Percentiles rank a stretch among this genome's conserved stretches.
Conservation (phyloP, 495 filamentous ascomycete genomes). For the Talaromyces trachyspermus region DNA sequence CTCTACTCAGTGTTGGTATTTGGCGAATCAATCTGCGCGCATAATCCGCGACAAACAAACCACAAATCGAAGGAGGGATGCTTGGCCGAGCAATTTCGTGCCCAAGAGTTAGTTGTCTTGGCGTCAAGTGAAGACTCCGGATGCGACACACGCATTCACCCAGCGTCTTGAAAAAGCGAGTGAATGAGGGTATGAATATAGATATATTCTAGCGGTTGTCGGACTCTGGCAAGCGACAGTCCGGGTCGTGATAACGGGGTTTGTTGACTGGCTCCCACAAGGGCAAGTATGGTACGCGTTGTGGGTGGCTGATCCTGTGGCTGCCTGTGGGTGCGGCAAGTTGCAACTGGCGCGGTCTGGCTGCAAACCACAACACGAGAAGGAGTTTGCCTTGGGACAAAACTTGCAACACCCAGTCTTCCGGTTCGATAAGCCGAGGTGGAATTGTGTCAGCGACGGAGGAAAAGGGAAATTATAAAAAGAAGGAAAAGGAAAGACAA, state of each 20-base stretch:
- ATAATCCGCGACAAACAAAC: neutral
- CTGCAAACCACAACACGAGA: no score
- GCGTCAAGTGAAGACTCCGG: neutral
- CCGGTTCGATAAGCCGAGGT: neutral
- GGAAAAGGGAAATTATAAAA: neutral
- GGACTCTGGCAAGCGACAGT: no score
- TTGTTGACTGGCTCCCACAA: no score
- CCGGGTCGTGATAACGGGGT: no score
- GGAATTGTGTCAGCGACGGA: neutral
- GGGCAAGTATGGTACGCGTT: conserved; percentile 6
- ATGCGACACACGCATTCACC: neutral
- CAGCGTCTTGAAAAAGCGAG: neutral
- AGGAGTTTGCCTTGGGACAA: no score
- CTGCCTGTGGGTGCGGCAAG: conserved; percentile 1
- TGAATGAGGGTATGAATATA: neutral
- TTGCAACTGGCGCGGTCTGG: neutral
- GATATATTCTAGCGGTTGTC: no score
- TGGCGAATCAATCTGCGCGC: neutral
- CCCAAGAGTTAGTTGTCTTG: conserved; percentile 1
- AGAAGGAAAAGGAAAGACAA: conserved; percentile 9
- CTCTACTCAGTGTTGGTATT: neutral
- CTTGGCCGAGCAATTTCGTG: conserved; percentile 6
- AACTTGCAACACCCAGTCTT: no score
- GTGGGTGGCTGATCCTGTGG: neutral
- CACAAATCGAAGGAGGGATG: no score